Percentiles rank a stretch among this genome's conserved stretches.
phyloP scores from a whole-genome alignment of 2,329 filamentous ascomycete genomes.

The Balansia obtecta region DNA sequence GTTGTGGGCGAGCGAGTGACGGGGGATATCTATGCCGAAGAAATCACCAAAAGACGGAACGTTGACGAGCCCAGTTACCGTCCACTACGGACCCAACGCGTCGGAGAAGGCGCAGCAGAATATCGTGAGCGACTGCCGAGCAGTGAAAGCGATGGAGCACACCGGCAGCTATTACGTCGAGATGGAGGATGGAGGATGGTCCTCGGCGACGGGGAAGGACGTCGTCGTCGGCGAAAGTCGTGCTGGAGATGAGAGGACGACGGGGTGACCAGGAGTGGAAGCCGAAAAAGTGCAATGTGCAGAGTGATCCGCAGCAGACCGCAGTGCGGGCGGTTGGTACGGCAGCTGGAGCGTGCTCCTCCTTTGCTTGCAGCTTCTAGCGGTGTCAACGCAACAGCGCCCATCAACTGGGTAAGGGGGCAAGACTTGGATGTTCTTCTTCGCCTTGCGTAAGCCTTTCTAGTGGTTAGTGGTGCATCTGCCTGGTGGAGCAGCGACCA shows the following conservation, averaged over 20 bases:
- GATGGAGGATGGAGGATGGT: constrained; percentile 1
- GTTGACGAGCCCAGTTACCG: neutral
- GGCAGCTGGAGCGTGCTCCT: neutral
- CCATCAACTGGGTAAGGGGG: neutral
- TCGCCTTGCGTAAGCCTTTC: no score
- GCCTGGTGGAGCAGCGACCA: neutral
- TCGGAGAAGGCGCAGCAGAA: neutral
- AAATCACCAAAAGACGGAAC: neutral
- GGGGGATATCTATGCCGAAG: neutral
- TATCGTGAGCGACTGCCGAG: neutral
- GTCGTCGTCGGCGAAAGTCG: neutral
- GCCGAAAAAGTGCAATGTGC: neutral
- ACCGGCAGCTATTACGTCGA: constrained; percentile 1
- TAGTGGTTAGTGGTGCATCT: neutral
- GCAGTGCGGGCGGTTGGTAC: neutral
- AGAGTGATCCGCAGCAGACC: neutral
- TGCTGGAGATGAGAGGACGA: neutral
- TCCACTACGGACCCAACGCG: neutral
- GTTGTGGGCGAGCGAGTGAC: constrained; percentile 4
- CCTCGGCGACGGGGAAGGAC: neutral
- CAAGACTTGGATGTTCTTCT: neutral
- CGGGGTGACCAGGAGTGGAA: neutral
- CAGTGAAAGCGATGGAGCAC: neutral
- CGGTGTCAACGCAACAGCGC: neutral
- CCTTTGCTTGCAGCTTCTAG: neutral